Conservation (phyloP, 768 basidiomycete species). For the Psilocybe cyanescens region DNA sequence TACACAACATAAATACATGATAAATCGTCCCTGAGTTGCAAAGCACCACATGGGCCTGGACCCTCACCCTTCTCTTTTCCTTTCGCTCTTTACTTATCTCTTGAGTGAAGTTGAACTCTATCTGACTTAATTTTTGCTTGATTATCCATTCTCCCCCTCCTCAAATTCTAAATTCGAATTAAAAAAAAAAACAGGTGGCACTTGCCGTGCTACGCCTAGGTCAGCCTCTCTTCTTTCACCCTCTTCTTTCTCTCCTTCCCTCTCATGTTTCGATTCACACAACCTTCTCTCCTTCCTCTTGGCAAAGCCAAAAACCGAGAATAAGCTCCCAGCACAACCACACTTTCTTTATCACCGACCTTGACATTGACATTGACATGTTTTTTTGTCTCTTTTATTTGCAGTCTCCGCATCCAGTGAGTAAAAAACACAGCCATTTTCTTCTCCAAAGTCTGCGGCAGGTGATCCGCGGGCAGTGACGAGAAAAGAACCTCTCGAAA, state of each 20-base stretch:
- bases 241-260: not conserved
- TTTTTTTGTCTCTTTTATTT: not conserved
- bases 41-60: not conserved
- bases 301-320: not conserved
- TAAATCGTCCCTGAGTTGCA: no score
- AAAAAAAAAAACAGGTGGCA: slow-evolving; percentile 14
- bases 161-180: no score
- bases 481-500: not conserved
- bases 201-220: slow-evolving; percentile 32
- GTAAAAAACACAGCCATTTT: slow-evolving; percentile 5
- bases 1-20: no score
- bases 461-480: not conserved
- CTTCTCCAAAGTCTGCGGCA: not conserved
- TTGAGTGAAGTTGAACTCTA: no score
- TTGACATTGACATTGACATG: slow-evolving; percentile 15
- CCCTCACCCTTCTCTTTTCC: not conserved
- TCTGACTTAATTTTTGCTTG: no score
- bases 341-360: not conserved
- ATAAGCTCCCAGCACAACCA: not conserved
- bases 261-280: not conserved
- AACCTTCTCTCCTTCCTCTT: not conserved
- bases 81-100: no score
- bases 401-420: slow-evolving; percentile 34
- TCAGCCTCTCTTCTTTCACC: slow-evolving; percentile 1
- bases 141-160: no score